These are phyloP conservation scores for Globisporangium recalcitrans DNA, from an alignment of 352 stramenopile species.

Conservation along the genomic window DNA sequence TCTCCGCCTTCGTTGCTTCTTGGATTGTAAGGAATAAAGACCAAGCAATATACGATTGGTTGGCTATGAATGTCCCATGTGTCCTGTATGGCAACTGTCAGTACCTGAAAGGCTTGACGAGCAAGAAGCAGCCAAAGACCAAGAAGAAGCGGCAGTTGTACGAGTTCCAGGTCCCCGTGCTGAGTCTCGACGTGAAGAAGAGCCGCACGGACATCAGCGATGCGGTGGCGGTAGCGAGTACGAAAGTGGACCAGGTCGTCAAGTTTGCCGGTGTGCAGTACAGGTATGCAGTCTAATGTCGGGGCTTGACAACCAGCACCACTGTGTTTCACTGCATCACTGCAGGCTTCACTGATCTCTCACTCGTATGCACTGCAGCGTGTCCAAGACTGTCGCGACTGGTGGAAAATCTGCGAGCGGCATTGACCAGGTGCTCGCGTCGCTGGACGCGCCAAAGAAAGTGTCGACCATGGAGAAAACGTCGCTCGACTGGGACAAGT, in stretches of 20 bases:
- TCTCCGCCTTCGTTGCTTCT: neutral
- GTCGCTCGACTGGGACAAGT: slow-evolving; percentile 93
- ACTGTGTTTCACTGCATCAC: too few relatives aligned
- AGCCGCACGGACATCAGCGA: slow-evolving; percentile 39
- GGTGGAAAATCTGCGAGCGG: slow-evolving; percentile 17
- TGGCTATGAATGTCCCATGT: neutral
- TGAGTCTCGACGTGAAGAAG: slow-evolving; percentile 64
- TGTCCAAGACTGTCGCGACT: slow-evolving; percentile 16
- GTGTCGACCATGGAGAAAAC: slow-evolving; percentile 94
- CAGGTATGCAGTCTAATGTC: slow-evolving; percentile 25
- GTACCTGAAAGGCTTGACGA: slow-evolving; percentile 49
- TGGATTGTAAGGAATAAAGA: neutral
- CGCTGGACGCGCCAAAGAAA: slow-evolving; percentile 88
- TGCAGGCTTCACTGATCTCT: too few relatives aligned
- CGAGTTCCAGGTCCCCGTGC: slow-evolving; percentile 66
- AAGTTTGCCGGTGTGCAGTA: slow-evolving; percentile 87
- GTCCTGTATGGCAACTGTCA: too few relatives aligned
- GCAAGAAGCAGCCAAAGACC: slow-evolving; percentile 36
- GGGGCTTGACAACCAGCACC: too few relatives aligned
- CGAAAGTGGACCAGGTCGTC: slow-evolving; percentile 54
- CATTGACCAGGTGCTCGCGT: slow-evolving; percentile 83
- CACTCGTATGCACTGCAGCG: too few relatives aligned
- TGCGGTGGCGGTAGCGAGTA: slow-evolving; percentile 15
- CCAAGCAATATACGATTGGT: too few relatives aligned
- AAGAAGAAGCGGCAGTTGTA: slow-evolving; percentile 60